Base-by-base conservation (phyloP, 108 stramenopile genomes). In the Fragilariopsis cylindrus region DNA sequence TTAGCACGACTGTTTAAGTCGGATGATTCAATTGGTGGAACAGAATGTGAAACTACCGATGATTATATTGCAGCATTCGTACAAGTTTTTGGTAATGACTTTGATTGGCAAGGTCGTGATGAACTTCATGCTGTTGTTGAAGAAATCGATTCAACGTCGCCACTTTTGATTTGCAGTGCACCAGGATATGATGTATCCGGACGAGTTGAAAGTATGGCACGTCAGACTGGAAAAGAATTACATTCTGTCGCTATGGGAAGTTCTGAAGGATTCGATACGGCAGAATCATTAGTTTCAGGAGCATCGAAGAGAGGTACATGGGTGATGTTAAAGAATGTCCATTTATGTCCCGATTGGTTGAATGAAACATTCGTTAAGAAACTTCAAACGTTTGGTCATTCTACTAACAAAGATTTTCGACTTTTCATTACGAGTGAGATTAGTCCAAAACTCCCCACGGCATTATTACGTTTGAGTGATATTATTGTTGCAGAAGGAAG, bases 261-360 rank as follows among this genome's bases (percentile, higher is more conserved):
- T 73, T 65, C 88, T 4, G 98, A 98, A 73, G 97, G 97, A 9
- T 97, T 81, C 54, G 88, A 76, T 40, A 90, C 83, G 41, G 98
- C 98, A 18, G 97, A 98, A 55, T 76, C 75, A n/a, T 74, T 91
- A 16, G 74, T 99, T 57, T 75, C 81, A 15, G 58, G 81, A 40
- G 97, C 92, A 6, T 76, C 90, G 2, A 94, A 96, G 67, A 65
- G 84, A 65, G 98, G 98, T 44, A 90, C 86, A 19, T 99, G 99
- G 99, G 98, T 99, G 5, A 85, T 99, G 84, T 82, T 99, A 54
- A 94, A 98, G 70, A 99, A 99, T 76, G 85, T 90, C 16, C 99
- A 99, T 80, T 78, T 99, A n/a, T 98, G 97, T 64, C 90, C 96
- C 41, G 97, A 97, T 58, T 99, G 98, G 98, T 83, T 99, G n/a